Conservation (phyloP, 1,139 yeast genomes). For the Saccharomyces hybrid region DNA sequence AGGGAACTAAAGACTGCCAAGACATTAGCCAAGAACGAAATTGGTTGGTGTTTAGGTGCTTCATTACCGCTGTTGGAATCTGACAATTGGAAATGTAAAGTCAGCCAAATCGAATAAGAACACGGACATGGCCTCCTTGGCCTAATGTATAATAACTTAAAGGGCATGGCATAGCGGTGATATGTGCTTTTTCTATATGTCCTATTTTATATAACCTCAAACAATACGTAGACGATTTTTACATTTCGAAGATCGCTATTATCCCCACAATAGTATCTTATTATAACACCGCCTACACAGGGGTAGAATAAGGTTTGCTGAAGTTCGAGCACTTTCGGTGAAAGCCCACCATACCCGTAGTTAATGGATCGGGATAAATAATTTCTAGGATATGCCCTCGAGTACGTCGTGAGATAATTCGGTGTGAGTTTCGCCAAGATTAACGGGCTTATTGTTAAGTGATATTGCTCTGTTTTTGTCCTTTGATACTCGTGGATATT, state of each 20-base stretch:
- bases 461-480: neutral
- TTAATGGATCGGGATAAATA: neutral
- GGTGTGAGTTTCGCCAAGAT: neutral
- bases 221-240: neutral
- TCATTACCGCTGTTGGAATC: slow-evolving; percentile 77
- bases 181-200: neutral
- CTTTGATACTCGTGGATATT: neutral
- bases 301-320: neutral
- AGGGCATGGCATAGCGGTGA: neutral
- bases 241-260: neutral
- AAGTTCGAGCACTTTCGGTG: neutral
- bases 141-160: neutral
- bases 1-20: slow-evolving; percentile 90
- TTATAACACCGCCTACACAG: neutral
- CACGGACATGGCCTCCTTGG: neutral
- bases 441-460: neutral
- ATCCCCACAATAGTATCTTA: neutral
- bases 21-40: slow-evolving; percentile 77
- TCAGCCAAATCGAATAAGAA: slow-evolving; percentile 18
- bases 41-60: slow-evolving; percentile 99
- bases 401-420: neutral
- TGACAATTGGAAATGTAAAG: slow-evolving; percentile 67
- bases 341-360: neutral
- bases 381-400: neutral
- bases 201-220: neutral